Base-by-base conservation (phyloP, 116 monocot genomes). In the Dioscorea cayenensis region DNA sequence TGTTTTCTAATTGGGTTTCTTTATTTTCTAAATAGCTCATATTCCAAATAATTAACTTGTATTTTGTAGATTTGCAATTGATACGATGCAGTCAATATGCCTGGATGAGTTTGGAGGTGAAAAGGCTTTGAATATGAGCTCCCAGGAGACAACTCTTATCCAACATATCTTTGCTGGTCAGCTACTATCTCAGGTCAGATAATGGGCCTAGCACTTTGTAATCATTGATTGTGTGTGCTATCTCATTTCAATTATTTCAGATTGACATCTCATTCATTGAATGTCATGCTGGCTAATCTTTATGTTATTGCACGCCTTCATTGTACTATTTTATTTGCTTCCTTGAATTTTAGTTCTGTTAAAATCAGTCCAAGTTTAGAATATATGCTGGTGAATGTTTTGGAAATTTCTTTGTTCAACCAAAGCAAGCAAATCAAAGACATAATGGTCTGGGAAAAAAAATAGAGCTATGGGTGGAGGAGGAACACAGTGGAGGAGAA, bases 51-150 rank as follows among this genome's bases (percentile, higher is more conserved):
- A 55, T 55, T 16, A 55, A 16, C 55, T 55, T 16, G 4, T 16
- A 55, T 55, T 51, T 58, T 75, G 28, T 77, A 99, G 99, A 75
- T 83, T 89, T 87, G 99, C 94, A 66, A 91, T 99, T 76, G 99
- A 99, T 71, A 94, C 84, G 66, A 99, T 93, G 99, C 99, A 99
- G 76, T 94, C 94, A 68, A 77, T 91, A 70, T 99, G 93, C 68
- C 93, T 97, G 73, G 93, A 90, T 69, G 90, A 84, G 66, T 79
- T 79, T 88, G 96, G 96, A 71, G 90, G 96, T 51, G 96, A 97
- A 79, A 92, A 90, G 66, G 65, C 75, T 74, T 32, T 97, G 19
- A 90, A 90, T 79, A 76, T 76, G 27, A 84, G 84, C 60, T 77
- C 83, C 66, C 92, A 92, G 77, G 93, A 92, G 60, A 92, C 96